Evolutionary conservation across 495 filamentous ascomycete species (phyloP).

Genomic region (Xylaria nigripes): DNA sequence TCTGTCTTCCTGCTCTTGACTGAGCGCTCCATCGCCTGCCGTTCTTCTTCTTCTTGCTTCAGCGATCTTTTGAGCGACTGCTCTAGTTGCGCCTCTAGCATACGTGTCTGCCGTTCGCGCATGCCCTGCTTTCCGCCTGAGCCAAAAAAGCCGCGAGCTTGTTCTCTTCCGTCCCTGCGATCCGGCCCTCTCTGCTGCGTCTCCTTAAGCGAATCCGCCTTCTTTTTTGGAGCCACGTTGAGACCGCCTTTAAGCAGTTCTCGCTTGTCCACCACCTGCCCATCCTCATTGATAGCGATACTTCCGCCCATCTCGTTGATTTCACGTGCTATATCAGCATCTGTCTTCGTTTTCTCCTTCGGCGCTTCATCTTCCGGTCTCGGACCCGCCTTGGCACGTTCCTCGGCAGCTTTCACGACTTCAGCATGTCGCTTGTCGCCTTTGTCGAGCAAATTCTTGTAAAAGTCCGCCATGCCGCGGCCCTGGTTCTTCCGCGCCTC

Average conservation of each 20-base stretch:
- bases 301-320: constrained; percentile 61
- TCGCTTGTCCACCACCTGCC: constrained; percentile 87
- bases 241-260: constrained; percentile 82
- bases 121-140: constrained; percentile 50
- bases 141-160: constrained; percentile 40
- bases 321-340: constrained; percentile 63
- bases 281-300: constrained; percentile 83
- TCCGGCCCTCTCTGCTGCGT: constrained; percentile 24
- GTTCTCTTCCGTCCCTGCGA: constrained; percentile 26
- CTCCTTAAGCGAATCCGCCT: constrained; percentile 29
- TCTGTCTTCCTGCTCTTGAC: constrained; percentile 67
- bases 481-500: constrained; percentile 60
- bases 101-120: constrained; percentile 74
- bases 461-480: constrained; percentile 78
- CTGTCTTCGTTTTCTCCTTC: constrained; percentile 52
- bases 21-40: constrained; percentile 58
- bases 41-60: constrained; percentile 67
- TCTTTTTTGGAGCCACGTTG: constrained; percentile 61
- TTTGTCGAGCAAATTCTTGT: constrained; percentile 69
- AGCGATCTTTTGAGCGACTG: constrained; percentile 61
- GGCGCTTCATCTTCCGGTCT: constrained; percentile 31
- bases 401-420: constrained; percentile 58
- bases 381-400: constrained; percentile 49
- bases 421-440: constrained; percentile 69
- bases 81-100: constrained; percentile 78